Evolutionary conservation across 2,329 filamentous ascomycete genomes (phyloP).

Genomic region (Ustulina deusta): DNA sequence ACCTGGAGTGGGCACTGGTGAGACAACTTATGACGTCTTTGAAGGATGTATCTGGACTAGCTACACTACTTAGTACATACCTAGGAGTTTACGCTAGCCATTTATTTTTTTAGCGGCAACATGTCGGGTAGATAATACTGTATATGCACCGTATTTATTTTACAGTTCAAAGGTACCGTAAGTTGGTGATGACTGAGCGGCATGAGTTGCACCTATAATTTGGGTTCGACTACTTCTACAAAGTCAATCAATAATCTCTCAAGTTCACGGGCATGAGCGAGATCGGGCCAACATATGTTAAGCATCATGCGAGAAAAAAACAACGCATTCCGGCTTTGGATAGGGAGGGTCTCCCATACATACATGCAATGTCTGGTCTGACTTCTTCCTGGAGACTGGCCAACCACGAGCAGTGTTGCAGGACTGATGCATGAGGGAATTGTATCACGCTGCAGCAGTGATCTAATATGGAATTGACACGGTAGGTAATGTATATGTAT

Average conservation of each 20-base stretch:
- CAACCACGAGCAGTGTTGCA: constrained; percentile 21
- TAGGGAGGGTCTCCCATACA: constrained; percentile 16
- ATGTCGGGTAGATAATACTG: no score
- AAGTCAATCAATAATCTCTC: neutral
- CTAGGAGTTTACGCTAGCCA: no score
- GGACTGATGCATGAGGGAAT: constrained; percentile 38
- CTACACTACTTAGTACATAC: no score
- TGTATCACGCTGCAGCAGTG: constrained; percentile 30
- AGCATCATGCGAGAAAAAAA: constrained; percentile 22
- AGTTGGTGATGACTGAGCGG: no score
- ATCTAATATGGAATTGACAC: constrained; percentile 9
- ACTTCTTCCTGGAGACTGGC: constrained; percentile 23
- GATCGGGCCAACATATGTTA: neutral
- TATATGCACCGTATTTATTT: no score
- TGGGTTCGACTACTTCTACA: neutral
- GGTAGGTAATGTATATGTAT: no score
- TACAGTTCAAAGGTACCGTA: no score
- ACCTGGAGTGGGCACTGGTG: neutral
- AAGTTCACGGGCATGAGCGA: constrained; percentile 12
- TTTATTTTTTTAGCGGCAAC: no score
- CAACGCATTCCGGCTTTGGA: constrained; percentile 23
- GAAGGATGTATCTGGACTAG: neutral
- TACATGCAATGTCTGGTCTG: constrained; percentile 31
- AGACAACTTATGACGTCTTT: constrained; percentile 17
- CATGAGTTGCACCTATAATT: neutral